A percentile compares a stretch with the other conserved stretches of the same genome.
Evolutionary conservation across 176 grass and related monocot genomes (phyloP).

Genomic region (Puccinellia tenuiflora): DNA sequence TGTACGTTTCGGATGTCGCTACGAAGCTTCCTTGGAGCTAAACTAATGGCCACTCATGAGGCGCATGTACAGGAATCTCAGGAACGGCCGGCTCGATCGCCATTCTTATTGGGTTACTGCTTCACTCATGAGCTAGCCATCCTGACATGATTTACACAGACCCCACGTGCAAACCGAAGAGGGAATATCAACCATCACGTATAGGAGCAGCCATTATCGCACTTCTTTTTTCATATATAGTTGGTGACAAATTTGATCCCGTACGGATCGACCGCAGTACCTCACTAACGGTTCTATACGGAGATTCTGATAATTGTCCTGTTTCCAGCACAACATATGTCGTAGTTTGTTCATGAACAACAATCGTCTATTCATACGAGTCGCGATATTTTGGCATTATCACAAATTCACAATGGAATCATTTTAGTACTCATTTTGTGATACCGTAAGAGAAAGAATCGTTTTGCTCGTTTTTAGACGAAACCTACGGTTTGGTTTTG

Average conservation of each 20-base stretch:
- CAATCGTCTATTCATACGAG: neutral
- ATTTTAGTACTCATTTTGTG: neutral
- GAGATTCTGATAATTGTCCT: neutral
- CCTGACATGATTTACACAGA: conserved; percentile 8
- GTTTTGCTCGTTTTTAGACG: neutral
- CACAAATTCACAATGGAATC: neutral
- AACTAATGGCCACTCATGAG: conserved; percentile 18
- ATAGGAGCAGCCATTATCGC: neutral
- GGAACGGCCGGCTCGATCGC: neutral
- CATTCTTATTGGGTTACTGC: conserved; percentile 21
- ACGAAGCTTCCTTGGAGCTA: conserved; percentile 28
- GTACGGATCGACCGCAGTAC: neutral
- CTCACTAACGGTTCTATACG: neutral
- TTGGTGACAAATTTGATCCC: neutral
- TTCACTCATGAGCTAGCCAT: neutral
- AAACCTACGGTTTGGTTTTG: neutral
- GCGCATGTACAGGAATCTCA: conserved; percentile 42
- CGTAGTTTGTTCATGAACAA: neutral
- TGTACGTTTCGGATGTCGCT: conserved; percentile 4
- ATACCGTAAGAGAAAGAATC: neutral
- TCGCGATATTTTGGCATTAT: neutral
- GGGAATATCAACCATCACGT: conserved; percentile 36
- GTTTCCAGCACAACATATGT: neutral
- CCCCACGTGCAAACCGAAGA: conserved; percentile 38
- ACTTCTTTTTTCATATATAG: neutral